Evolutionary conservation across 495 filamentous ascomycete species (phyloP), one percentile per base, ranked within the genome.

Genomic region (Aspergillus affinis): DNA sequence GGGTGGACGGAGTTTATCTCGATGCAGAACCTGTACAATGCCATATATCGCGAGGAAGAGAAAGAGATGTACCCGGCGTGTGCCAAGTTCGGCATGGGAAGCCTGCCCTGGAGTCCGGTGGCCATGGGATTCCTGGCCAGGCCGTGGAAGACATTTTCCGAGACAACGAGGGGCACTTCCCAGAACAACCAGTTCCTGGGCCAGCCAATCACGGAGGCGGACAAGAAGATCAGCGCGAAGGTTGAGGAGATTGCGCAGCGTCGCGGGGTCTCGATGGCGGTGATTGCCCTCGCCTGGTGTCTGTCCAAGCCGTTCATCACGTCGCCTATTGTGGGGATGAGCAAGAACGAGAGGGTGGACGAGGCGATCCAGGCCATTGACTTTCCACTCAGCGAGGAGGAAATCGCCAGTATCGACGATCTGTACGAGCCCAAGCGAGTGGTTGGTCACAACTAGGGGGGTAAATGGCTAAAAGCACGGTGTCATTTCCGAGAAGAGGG

Each of bases 21-120:
- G 20, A 91, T 91, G 88, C 89, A 92, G 74, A 90, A 90, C 67
- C 77, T 81, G 48, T 86, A 90, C 64, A 91, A 90, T 72, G 75
- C 90, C 19, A 73, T 85, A 6, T 91, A 91, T 69, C 76, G 88
- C 8, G 88, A 92, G 72, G 88, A 92, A 63, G 89, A 92, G 74
- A 72, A 86, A 19, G 89, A 91, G 74, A 91, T 92, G 88, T 86
- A 81, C 65, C 78, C 79, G 2, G 85, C 85, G 64, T 90, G 88
- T 71, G 73, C 81, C 20, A 80, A 83, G 54, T 89, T 86, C 0
- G 86, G 87, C 9, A 86, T 90, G 20, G 86, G 81, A 0, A 55
- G 86, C 4, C 81, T 88, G 32, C 85, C 85, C 6, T 82, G 78
- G 78, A 81, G 50, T 73, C 82, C 12, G 59, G 79, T 62, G 79